Evolutionary conservation across 768 basidiomycete genomes (phyloP), one percentile per base, ranked within the genome.

Genomic region (Russula ochroleuca): DNA sequence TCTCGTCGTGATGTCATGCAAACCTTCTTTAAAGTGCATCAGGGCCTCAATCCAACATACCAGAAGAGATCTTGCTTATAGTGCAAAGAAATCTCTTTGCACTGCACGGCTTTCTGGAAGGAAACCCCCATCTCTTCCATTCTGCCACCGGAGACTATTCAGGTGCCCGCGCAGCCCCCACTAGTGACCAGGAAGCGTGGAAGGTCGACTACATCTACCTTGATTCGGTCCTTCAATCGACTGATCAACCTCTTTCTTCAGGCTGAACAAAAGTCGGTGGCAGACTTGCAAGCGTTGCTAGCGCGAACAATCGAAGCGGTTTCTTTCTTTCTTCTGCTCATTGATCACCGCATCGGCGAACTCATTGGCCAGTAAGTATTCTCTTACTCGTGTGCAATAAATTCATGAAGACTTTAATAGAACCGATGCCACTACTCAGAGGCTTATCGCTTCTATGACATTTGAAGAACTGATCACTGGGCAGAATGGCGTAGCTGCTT

Each of bases 301-400:
- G 83, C 82, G 11, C 85, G 95, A 70, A 87, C 92, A 5, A 91
- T 98, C 54, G 97, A 99, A 74, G 97, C 92, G 0, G 84, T 98
- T 61, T 92, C 94, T 0, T 99, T 98, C 74, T 79, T 98, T 57
- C 80, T 98, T 31, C 85, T 98, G 21, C 78, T 98, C 56, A 93
- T 85, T 69, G 97, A 99, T 71, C 96, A 98, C 76, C 84, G 85
- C 61, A 79, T 98, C 25, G 85, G 88, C 19, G 92, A 96, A 65
- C 80, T 97, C 33, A 84, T 97, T 61, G 78, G 85, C 40, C 84
- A 87, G 92, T 96, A 71, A 69, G 87, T 77, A 15, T 28, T 17
- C 38, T 8, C 38, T 23, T 48, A 13, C 23, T 9, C 19, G 14
- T 56, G 4, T 7, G 41, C 51, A 11, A 53, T 52, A n/a, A n/a